Evolutionary conservation across 2,329 filamentous ascomycete species (phyloP), one percentile per base, ranked within the genome.

Genomic region (Rasamsonia emersonii): DNA sequence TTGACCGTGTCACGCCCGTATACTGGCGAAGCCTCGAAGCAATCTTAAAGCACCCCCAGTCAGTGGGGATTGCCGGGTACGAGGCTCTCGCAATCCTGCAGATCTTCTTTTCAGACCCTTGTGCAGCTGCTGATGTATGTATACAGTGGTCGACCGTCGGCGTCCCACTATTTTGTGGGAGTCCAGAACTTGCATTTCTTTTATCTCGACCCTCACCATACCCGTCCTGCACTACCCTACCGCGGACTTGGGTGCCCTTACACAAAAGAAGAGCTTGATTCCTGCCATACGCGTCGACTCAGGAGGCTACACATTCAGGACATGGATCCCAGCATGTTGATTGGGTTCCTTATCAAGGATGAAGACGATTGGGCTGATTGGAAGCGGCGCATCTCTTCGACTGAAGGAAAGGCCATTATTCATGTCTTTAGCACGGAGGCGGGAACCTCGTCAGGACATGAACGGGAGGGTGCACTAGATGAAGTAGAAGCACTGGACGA

Each of bases 271-370:
- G 86, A 96, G 37, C 56, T 94, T 10, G 74, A 80, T 34, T 82
- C 82, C 1, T 95, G 86, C 50, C 89, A 98, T 54, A 96, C 88
- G 0, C 75, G 84, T 30, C 79, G 89, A 28, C 64, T 98, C 11
- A 77, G 89, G 21, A 75, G 82, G 35, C 70, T 98, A 18, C 80
- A 91, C 45, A 72, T 98, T 29, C 77, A 78, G 37, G 88, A 96
- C 51, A 91, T 98, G 84, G 91, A 98, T 49, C 91, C 91, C 0
- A 95, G 86, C 51, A 98, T 98, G 91, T 65, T 98, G 24, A 84
- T 98, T 43, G 89, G 86, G 4, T 96, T 96, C 50, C 63, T 98
- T 20, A 86, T 98, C 40, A 74, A 71, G 24, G 76, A 83, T 36
- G 79, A 89, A 46, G 71, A 79, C 25, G 91, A 98, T 44, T 96